Evolutionary conservation across 129 eudicot species (phyloP), one percentile per base, ranked within the genome.

Genomic region (Tanacetum coccineum): DNA sequence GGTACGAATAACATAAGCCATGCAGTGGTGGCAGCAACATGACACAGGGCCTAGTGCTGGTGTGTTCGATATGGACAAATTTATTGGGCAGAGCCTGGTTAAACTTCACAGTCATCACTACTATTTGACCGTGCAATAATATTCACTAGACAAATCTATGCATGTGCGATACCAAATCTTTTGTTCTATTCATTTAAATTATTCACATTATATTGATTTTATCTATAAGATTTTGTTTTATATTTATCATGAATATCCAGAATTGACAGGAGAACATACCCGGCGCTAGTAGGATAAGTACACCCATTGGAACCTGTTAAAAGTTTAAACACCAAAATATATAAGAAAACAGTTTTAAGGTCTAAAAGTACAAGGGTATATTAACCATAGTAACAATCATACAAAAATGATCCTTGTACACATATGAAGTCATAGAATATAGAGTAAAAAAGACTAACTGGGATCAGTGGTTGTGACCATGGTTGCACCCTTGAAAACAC

Each of bases 401-500:
- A 10, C 22, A 54, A 18, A n/a, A 52, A 52, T 17, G 19, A n/a
- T n/a, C n/a, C n/a, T n/a, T n/a, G n/a, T n/a, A n/a, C n/a, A n/a
- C n/a, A n/a, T n/a, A n/a, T n/a, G n/a, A n/a, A n/a, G n/a, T n/a
- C n/a, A n/a, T n/a, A n/a, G 6, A 13, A 21, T 12, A 51, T 7
- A 51, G 5, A 51, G 21, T 18, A 55, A 11, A 57, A 13, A 18
- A 59, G 46, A 64, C 87, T 83, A 25, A 91, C 97, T 91, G 10
- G 97, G 97, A 70, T 87, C 94, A 48, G 83, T 32, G 30, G 82
- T 65, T 19, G 59, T 20, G 19, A 83, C 70, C 58, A 66, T 48
- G 57, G 88, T 81, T 66, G 90, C 79, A 73, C 96, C 96, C 18
- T 82, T 57, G 62, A 91, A 91, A 46, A 77, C 88, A 73, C 97